Percentiles rank a stretch among this genome's conserved stretches.
Conservation (phyloP, 768 basidiomycete species). For the Psilocybe cyanescens region DNA sequence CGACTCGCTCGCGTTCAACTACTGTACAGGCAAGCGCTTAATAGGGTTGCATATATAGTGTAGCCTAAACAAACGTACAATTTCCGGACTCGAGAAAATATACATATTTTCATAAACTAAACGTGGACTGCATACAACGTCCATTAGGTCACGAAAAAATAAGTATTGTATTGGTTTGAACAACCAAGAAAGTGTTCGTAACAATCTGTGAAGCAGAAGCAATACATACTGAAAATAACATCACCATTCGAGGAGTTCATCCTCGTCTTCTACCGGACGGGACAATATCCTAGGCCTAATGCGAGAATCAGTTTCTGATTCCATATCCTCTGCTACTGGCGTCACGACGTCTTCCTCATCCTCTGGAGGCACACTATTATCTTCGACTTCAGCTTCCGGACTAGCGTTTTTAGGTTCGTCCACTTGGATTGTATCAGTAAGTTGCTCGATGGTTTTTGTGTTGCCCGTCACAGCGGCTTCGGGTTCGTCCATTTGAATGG, state of each 20-base stretch:
- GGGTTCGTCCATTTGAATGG: slow-evolving; percentile 1
- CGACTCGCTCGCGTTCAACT: background rate
- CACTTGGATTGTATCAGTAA: background rate
- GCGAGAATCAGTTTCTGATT: slow-evolving; percentile 14
- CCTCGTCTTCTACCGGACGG: slow-evolving; percentile 18
- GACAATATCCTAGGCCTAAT: slow-evolving; percentile 20
- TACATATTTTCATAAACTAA: slow-evolving; percentile 23
- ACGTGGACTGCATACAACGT: background rate
- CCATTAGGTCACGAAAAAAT: slow-evolving; percentile 1
- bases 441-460: background rate
- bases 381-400: background rate
- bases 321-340: background rate
- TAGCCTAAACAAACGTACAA: background rate
- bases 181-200: background rate
- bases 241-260: slow-evolving; percentile 26
- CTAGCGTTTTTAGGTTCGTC: background rate
- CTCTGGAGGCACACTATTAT: background rate
- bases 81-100: slow-evolving; percentile 11
- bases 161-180: background rate
- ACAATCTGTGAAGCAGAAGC: background rate
- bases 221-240: background rate
- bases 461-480: background rate
- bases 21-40: background rate
- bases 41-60: background rate
- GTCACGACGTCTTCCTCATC: background rate